Conservation (phyloP, 805 yeast genomes). For the Osmozyma mogii region DNA sequence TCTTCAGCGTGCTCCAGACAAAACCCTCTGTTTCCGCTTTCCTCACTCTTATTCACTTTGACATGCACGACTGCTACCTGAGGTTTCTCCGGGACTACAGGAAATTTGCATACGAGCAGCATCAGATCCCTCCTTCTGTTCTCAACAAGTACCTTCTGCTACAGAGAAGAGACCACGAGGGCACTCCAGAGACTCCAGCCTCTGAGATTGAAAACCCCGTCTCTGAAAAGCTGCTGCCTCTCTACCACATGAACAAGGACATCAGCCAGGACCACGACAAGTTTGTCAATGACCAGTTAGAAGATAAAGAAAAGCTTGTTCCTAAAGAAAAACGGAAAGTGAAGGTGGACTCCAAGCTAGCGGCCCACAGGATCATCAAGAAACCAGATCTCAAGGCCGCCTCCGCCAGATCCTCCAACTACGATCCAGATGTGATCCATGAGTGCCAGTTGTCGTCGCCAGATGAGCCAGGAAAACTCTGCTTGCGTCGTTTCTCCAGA, state of each 20-base stretch:
- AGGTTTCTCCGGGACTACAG: slow-evolving; percentile 28
- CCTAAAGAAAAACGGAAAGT: slow-evolving; percentile 9
- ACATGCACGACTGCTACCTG: slow-evolving; percentile 31
- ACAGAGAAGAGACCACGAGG: no score
- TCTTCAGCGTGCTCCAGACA: slow-evolving; percentile 33
- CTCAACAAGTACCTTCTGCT: no score
- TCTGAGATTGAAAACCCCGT: no score
- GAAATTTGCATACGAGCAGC: slow-evolving; percentile 17
- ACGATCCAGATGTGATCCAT: slow-evolving; percentile 40
- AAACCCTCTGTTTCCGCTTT: slow-evolving; percentile 37
- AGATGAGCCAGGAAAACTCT: slow-evolving; percentile 32
- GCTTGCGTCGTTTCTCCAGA: slow-evolving; percentile 36
- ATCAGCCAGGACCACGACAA: slow-evolving; percentile 18
- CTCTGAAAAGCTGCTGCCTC: slow-evolving; percentile 2
- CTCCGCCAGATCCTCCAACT: slow-evolving; percentile 31
- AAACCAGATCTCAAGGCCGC: slow-evolving; percentile 11
- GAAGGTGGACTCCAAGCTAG: slow-evolving; percentile 17
- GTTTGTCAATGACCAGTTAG: slow-evolving; percentile 13
- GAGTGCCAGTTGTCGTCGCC: slow-evolving; percentile 40
- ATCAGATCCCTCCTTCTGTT: slow-evolving; percentile 3
- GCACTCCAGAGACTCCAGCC: no score
- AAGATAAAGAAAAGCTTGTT: slow-evolving; percentile 8
- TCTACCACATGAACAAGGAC: slow-evolving; percentile 9
- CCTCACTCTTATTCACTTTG: slow-evolving; percentile 29
- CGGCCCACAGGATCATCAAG: slow-evolving; percentile 24